Percentiles rank a stretch among this genome's conserved stretches.
Evolutionary conservation across 495 filamentous ascomycete species (phyloP).

Genomic region (Penicillium waksmanii): DNA sequence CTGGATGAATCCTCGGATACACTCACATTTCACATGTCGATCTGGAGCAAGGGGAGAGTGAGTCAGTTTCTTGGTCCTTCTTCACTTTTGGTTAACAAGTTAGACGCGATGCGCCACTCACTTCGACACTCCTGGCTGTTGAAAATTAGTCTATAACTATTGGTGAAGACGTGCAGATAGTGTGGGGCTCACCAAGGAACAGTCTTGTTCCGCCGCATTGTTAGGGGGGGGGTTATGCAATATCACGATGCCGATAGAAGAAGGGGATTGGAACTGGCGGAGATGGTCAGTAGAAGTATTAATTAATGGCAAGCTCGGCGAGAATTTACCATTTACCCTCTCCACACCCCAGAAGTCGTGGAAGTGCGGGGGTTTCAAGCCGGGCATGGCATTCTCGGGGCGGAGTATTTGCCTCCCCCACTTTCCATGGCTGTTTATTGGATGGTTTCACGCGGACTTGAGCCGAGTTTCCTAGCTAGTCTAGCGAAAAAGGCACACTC

Average conservation of each 20-base stretch:
- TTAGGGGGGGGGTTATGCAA: neutral
- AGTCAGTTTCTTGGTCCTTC: neutral
- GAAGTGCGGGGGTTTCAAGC: conserved; percentile 21
- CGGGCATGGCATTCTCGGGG: conserved; percentile 14
- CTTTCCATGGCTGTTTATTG: neutral
- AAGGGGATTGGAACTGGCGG: neutral
- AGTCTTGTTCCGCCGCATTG: conserved; percentile 23
- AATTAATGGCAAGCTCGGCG: conserved; percentile 14
- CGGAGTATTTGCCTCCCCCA: neutral
- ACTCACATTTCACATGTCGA: conserved; percentile 28
- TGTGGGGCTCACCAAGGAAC: conserved; percentile 26
- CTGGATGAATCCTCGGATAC: neutral
- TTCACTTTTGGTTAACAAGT: neutral
- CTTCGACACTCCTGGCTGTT: conserved; percentile 27
- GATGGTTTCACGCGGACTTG: neutral
- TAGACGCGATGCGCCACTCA: conserved; percentile 9
- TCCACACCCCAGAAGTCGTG: conserved; percentile 13
- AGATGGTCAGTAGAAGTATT: conserved; percentile 3
- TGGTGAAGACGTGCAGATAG: neutral
- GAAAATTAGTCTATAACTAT: conserved; percentile 9
- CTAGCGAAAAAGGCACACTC: neutral
- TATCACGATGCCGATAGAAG: neutral
- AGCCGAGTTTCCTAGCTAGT: neutral
- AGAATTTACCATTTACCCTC: conserved; percentile 15
- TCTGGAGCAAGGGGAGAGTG: conserved; percentile 3